Evolutionary conservation across 78 protist species (phyloP).

Genomic region (Anaeramoeba flamelloides): DNA sequence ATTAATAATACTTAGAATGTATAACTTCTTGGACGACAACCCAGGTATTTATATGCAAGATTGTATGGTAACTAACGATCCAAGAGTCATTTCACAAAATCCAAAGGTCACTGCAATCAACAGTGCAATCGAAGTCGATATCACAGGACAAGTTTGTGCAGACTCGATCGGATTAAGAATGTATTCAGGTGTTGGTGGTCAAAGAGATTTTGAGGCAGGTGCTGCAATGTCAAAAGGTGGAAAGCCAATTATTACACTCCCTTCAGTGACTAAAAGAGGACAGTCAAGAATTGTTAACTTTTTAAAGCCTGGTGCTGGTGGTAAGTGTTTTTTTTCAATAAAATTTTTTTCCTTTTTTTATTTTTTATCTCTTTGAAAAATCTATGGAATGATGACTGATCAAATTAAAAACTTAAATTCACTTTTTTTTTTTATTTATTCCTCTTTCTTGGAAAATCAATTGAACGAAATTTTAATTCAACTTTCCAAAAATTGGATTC

Average conservation of each 20-base stretch:
- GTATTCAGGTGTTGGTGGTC: slow-evolving; percentile 36
- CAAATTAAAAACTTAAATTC: too few species aligned
- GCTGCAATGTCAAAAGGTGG: slow-evolving; percentile 29
- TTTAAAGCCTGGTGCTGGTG: slow-evolving; percentile 9
- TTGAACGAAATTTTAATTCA: too few species aligned
- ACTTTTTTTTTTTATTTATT: too few species aligned
- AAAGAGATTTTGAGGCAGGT: slow-evolving; percentile 28
- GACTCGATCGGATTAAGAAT: slow-evolving; percentile 24
- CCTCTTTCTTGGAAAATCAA: too few species aligned
- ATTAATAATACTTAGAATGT: too few species aligned
- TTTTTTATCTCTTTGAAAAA: too few species aligned
- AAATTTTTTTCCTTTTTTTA: too few species aligned
- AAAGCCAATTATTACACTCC: slow-evolving; percentile 32
- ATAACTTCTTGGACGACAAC: slow-evolving; percentile 23
- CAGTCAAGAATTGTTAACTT: slow-evolving; percentile 8
- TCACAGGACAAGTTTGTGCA: slow-evolving; percentile 32
- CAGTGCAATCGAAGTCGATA: slow-evolving; percentile 29
- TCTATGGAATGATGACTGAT: too few species aligned
- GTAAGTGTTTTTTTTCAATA: too few species aligned
- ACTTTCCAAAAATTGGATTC: too few species aligned
- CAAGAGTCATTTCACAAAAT: slow-evolving; percentile 15
- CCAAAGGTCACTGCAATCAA: slow-evolving; percentile 20
- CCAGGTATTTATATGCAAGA: slow-evolving; percentile 6
- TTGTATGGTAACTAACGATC: slow-evolving; percentile 4
- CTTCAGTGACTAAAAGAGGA: slow-evolving; percentile 8